Base-by-base conservation (phyloP, 192 early-diverging fungal species). In the Coemansia sp. region DNA sequence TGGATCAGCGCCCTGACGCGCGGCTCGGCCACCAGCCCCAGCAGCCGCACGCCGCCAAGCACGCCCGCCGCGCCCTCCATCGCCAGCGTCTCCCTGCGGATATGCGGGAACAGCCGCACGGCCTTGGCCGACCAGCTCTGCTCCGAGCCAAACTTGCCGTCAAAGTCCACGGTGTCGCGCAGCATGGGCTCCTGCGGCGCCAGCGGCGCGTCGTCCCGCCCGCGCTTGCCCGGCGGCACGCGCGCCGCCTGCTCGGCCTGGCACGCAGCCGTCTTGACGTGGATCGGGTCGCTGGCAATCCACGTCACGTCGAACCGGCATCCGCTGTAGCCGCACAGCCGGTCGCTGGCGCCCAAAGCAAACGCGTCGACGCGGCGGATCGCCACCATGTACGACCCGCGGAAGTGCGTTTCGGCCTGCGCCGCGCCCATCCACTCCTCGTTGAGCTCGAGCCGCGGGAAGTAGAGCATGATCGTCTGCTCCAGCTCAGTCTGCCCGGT, bases 91-190 rank as follows among this genome's bases (percentile, higher is more conserved):
- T 25, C 14, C 4, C 21, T 9, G 6, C 40, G 44, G 11, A 69
- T 25, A 8, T 60, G 42, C 3, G 59, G 66, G 36, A 69, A 58
- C 19, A 69, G 32, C 8, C 29, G 30, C 12, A 69, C 44, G 0
- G 59, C 49, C 36, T 58, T 62, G 15, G 54, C 59, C 1, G 66
- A 20, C 66, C 66, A 69, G 59, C 66, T 62, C 5, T 48, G 42
- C 10, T 23, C 34, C 6, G 42, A 30, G 2, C 65, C 65, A 42
- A 20, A 57, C 1, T 20, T 5, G 1, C 5, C 10, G 23, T 62
- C 66, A 35, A 41, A 52, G 44, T 62, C 54, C 0, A 14, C 23
- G 4, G 19, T 28, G 19, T 65, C 56, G 14, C 46, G 48, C 0
- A 49, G 55, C 20, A 55, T 23, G 8, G n/a, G 1, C 23, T 44